Conservation (phyloP, 2,329 filamentous ascomycete genomes). For the Byssochlamys sp. region DNA sequence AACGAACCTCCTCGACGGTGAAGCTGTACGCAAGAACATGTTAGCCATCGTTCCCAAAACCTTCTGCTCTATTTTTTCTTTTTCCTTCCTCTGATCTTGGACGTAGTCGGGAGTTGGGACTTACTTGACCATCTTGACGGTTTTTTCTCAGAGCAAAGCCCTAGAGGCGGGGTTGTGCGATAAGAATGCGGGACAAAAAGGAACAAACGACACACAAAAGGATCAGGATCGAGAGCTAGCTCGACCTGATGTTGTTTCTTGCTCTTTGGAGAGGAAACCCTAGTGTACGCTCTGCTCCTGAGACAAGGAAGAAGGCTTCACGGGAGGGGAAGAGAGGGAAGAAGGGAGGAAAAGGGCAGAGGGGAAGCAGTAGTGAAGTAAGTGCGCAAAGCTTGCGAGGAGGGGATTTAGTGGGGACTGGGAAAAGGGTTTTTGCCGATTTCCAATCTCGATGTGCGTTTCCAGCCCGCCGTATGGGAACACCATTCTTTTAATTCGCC, state of each 20-base stretch:
- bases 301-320: constrained; percentile 16
- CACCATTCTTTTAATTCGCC: background rate
- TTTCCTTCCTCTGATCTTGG: too few relatives aligned
- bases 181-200: constrained; percentile 14
- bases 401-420: constrained; percentile 10
- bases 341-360: constrained; percentile 11
- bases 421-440: constrained; percentile 19
- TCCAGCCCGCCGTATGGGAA: background rate
- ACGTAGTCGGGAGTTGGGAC: constrained; percentile 35
- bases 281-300: constrained; percentile 31
- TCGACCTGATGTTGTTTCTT: constrained; percentile 27
- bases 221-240: constrained; percentile 35
- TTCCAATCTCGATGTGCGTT: constrained; percentile 18
- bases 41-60: background rate
- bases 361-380: constrained; percentile 7
- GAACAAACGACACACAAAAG: constrained; percentile 28
- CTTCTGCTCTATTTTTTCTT: background rate
- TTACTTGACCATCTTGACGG: constrained; percentile 99
- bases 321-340: constrained; percentile 14
- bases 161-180: constrained; percentile 32
- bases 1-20: constrained; percentile 78
- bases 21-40: constrained; percentile 55
- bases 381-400: constrained; percentile 3
- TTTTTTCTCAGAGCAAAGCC: constrained; percentile 35
- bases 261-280: constrained; percentile 18